Conservation (phyloP, 2,329 filamentous ascomycete genomes). For the Trichoderma guizhouense region DNA sequence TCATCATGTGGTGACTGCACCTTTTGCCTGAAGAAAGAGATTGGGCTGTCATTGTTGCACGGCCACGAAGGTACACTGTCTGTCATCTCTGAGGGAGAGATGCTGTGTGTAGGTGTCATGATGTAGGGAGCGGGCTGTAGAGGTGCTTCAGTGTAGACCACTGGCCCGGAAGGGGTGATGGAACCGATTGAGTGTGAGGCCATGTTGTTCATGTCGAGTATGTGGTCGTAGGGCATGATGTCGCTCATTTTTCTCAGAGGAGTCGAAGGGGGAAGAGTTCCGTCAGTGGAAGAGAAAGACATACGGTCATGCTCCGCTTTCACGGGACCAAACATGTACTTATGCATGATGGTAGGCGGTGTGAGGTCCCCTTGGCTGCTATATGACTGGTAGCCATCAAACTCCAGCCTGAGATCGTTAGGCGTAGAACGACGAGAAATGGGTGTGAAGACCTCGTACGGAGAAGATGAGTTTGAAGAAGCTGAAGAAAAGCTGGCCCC, state of each 20-base stretch:
- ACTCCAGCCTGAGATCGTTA: constrained; percentile 37
- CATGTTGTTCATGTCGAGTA: constrained; percentile 36
- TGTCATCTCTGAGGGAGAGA: constrained; percentile 38
- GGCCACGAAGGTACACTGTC: constrained; percentile 39
- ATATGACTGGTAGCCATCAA: constrained; percentile 33
- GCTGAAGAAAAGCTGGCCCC: constrained; percentile 40
- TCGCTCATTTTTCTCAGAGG: constrained; percentile 37
- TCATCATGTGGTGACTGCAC: constrained; percentile 29
- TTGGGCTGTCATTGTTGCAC: constrained; percentile 40
- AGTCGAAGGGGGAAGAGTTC: constrained; percentile 33
- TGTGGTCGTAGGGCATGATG: constrained; percentile 38
- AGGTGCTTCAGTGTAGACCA: constrained; percentile 34
- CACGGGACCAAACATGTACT: constrained; percentile 35
- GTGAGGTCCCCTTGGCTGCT: constrained; percentile 33
- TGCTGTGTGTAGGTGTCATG: constrained; percentile 40
- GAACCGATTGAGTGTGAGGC: constrained; percentile 35
- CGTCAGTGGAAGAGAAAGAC: constrained; percentile 28
- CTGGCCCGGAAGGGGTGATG: constrained; percentile 37
- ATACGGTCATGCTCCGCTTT: constrained; percentile 36
- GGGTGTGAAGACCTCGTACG: constrained; percentile 45
- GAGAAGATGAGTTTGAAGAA: constrained; percentile 36
- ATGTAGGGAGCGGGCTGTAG: constrained; percentile 36
- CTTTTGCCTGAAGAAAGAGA: constrained; percentile 38
- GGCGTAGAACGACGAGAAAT: constrained; percentile 44
- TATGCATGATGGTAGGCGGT: constrained; percentile 34